phyloP scores from a whole-genome alignment of 306 rosid species.

The Cucurbita moschata region DNA sequence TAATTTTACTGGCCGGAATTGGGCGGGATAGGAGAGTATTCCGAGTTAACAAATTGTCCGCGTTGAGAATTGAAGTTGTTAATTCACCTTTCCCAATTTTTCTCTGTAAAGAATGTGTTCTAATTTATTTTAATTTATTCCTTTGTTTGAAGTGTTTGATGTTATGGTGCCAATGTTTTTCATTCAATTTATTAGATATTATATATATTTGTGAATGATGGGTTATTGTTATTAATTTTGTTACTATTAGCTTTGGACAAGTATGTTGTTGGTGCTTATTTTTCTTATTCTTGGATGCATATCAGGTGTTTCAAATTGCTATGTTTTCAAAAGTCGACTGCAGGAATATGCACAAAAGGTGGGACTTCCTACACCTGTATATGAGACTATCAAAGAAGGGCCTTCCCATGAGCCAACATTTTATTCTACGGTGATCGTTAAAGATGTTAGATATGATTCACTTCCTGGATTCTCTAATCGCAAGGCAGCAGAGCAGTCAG shows the following conservation, averaged over 20 bases:
- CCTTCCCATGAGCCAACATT: conserved; percentile 81
- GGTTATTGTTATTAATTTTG: background rate
- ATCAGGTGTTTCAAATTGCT: conserved; percentile 81
- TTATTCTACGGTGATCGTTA: conserved; percentile 54
- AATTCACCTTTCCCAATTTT: background rate
- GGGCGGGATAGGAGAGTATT: background rate
- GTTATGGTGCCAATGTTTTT: background rate
- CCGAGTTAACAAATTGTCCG: background rate
- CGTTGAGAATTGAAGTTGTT: background rate
- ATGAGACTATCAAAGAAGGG: conserved; percentile 84
- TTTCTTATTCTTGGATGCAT: background rate
- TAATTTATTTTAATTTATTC: background rate
- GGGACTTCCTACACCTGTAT: conserved; percentile 71
- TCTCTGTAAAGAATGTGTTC: background rate
- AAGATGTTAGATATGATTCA: conserved; percentile 47
- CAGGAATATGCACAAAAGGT: conserved; percentile 90
- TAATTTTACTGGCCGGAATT: background rate
- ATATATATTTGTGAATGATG: background rate
- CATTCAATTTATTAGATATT: background rate
- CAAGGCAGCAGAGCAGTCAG: conserved; percentile 89
- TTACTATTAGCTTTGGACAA: background rate
- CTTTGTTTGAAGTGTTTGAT: background rate
- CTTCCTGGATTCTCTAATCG: conserved; percentile 71
- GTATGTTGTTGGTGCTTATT: background rate
- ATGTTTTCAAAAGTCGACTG: conserved; percentile 76